phyloP scores from a whole-genome alignment of 768 basidiomycete species.

The Xanthoconium purpureum region DNA sequence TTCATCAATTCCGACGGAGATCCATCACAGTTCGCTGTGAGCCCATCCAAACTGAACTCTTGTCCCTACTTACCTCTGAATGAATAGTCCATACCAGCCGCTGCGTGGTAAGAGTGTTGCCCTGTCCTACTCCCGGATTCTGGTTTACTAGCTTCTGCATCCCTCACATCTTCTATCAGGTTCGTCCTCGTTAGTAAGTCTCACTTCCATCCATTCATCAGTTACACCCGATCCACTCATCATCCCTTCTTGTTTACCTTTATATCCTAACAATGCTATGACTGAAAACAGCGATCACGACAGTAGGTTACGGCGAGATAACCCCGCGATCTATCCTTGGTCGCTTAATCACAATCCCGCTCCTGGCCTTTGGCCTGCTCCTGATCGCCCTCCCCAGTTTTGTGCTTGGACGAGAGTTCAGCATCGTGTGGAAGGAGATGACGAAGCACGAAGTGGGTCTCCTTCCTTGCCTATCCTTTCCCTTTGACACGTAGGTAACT shows the following conservation, averaged over 20 bases:
- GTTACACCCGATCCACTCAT: neutral
- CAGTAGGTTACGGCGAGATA: conserved; percentile 90
- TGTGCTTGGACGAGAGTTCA: conserved; percentile 89
- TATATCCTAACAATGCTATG: neutral
- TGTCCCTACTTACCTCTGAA: neutral
- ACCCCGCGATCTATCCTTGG: conserved; percentile 88
- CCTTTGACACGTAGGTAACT: neutral
- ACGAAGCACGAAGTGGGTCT: conserved; percentile 42
- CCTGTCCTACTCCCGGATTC: neutral
- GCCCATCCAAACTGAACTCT: conserved; percentile 14
- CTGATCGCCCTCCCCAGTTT: conserved; percentile 90
- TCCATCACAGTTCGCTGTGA: conserved; percentile 71
- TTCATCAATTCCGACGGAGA: conserved; percentile 87
- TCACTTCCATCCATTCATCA: neutral
- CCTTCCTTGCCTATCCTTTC: neutral
- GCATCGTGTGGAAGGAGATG: conserved; percentile 87
- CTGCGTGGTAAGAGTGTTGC: conserved; percentile 60
- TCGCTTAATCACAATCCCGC: conserved; percentile 77
- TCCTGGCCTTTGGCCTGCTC: conserved; percentile 83
- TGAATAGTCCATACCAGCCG: conserved; percentile 62
- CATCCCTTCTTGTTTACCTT: neutral
- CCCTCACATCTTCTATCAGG: conserved; percentile 29
- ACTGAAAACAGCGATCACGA: conserved; percentile 63
- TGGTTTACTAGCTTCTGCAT: neutral
- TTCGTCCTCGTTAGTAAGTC: conserved; percentile 78